These are phyloP conservation scores for Ilex paraguariensis DNA, from an alignment of 305 asterid species.

Conservation along the genomic window DNA sequence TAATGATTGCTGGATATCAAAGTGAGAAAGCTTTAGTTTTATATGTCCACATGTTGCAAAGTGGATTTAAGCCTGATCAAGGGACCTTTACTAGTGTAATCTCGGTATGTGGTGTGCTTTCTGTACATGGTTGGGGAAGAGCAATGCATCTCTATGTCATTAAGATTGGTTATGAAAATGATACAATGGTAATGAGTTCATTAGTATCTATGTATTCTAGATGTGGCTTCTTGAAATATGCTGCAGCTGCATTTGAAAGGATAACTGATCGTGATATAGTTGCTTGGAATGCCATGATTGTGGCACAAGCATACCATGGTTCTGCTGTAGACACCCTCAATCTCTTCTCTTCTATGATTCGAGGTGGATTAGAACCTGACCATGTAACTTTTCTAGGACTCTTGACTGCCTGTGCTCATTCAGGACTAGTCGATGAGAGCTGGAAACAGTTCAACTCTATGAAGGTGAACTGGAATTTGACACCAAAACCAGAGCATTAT, in stretches of 20 bases:
- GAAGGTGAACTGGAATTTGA: slow-evolving; percentile 33
- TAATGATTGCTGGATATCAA: slow-evolving; percentile 46
- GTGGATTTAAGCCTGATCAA: slow-evolving; percentile 42
- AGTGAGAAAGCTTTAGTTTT: slow-evolving; percentile 44
- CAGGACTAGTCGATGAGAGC: slow-evolving; percentile 37
- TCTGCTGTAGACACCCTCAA: slow-evolving; percentile 29
- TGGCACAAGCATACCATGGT: slow-evolving; percentile 33
- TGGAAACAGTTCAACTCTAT: slow-evolving; percentile 27
- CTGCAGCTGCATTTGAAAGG: slow-evolving; percentile 27
- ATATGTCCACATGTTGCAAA: slow-evolving; percentile 37
- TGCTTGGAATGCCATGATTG: slow-evolving; percentile 44
- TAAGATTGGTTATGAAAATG: slow-evolving; percentile 40
- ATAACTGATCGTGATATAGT: slow-evolving; percentile 32
- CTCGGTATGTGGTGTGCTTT: slow-evolving; percentile 44
- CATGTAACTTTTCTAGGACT: slow-evolving; percentile 41
- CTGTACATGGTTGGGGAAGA: slow-evolving; percentile 37
- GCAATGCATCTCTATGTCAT: slow-evolving; percentile 32
- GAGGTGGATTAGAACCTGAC: slow-evolving; percentile 32
- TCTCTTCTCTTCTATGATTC: slow-evolving; percentile 29
- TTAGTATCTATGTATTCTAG: slow-evolving; percentile 53
- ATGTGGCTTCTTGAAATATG: slow-evolving; percentile 44
- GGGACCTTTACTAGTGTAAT: slow-evolving; percentile 41
- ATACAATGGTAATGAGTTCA: slow-evolving; percentile 37
- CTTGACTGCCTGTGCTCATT: slow-evolving; percentile 50
- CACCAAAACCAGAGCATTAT: slow-evolving; percentile 35